Evolutionary conservation across 257 asterid genomes (phyloP).

Genomic region (Linaria vulgaris): DNA sequence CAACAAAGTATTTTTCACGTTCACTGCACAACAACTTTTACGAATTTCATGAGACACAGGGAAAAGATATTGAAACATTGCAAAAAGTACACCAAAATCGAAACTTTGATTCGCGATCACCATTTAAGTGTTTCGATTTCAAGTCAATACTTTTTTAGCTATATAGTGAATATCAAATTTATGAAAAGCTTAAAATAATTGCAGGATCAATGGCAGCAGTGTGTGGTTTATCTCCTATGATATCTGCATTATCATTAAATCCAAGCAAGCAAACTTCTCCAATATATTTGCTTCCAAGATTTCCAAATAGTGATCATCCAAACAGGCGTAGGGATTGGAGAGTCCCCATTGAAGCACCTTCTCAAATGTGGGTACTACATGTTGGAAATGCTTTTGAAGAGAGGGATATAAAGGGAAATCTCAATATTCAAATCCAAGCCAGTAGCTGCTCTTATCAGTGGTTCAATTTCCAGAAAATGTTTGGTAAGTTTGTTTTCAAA

Average conservation of each 20-base stretch:
- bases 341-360: conserved; percentile 87
- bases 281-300: conserved; percentile 79
- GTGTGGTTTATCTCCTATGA: conserved; percentile 94
- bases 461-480: conserved; percentile 99
- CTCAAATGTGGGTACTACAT: conserved; percentile 89
- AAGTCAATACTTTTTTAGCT: no score
- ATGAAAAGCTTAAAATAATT: background rate
- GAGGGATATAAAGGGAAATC: conserved; percentile 40
- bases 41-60: no score
- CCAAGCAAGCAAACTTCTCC: conserved; percentile 91
- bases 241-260: conserved; percentile 76
- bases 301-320: conserved; percentile 26
- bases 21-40: no score
- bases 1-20: no score
- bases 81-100: no score
- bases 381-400: conserved; percentile 86
- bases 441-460: conserved; percentile 85
- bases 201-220: conserved; percentile 91
- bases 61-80: no score
- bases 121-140: background rate
- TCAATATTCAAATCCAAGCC: conserved; percentile 72
- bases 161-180: no score
- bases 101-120: background rate
- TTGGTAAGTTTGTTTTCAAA: conserved; percentile 57
- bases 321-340: conserved; percentile 65